These are phyloP conservation scores for Zasmidium citrigriseum DNA, from an alignment of 2,329 filamentous ascomycete genomes.

Conservation along the genomic window DNA sequence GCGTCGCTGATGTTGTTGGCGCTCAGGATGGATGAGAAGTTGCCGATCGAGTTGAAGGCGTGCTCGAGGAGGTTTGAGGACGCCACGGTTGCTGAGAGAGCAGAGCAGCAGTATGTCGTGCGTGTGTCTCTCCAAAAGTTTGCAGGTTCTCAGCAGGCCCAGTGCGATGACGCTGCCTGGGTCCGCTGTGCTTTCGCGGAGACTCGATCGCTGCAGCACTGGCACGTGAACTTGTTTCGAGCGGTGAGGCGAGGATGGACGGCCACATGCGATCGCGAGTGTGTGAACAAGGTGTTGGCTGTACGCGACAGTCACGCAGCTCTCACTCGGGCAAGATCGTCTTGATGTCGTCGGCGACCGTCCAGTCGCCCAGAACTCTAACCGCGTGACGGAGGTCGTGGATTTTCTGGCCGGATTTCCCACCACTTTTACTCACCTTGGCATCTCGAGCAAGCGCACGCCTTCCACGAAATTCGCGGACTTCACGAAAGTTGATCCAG, in stretches of 20 bases:
- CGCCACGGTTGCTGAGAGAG: conserved; percentile 28
- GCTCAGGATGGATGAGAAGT: conserved; percentile 12
- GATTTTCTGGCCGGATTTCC: no score
- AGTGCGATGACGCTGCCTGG: conserved; percentile 6
- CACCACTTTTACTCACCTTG: no score
- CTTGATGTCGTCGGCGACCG: no score
- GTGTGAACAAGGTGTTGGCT: no score
- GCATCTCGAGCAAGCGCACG: neutral
- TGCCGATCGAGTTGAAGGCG: conserved; percentile 18
- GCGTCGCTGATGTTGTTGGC: conserved; percentile 19
- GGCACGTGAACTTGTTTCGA: no score
- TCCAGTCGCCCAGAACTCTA: no score
- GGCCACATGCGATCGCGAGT: no score
- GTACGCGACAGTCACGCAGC: no score
- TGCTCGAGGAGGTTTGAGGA: conserved; percentile 25
- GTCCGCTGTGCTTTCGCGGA: neutral
- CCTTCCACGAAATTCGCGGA: neutral
- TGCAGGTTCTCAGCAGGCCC: neutral
- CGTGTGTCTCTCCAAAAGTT: conserved; percentile 5
- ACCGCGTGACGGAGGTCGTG: no score
- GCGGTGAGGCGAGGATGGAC: no score
- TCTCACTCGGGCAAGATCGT: no score
- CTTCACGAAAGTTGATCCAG: neutral
- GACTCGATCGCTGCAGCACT: neutral
- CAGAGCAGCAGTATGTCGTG: neutral